phyloP scores from a whole-genome alignment of 176 grass and related monocot species.

The Cenchrus americanus region DNA sequence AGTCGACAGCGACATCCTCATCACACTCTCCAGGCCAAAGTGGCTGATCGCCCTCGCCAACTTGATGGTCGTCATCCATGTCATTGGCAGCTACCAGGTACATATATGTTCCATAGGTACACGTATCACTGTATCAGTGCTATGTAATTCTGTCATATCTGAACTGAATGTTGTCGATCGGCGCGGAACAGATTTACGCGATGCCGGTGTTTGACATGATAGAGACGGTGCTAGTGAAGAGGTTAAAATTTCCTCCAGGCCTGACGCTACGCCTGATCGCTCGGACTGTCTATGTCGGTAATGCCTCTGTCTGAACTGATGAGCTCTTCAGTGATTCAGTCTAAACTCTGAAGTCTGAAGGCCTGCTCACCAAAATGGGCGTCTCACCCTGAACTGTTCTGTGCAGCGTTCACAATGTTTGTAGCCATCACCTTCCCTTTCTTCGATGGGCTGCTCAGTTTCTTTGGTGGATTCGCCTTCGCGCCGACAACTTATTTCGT shows the following conservation, averaged over 20 bases:
- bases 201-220: conserved; percentile 99
- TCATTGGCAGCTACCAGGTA: conserved; percentile 58
- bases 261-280: conserved; percentile 68
- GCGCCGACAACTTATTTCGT: conserved; percentile 92
- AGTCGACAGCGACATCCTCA: conserved; percentile 59
- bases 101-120: conserved; percentile 19
- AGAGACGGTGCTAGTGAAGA: conserved; percentile 87
- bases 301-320: not conserved
- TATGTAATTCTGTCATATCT: conserved; percentile 22
- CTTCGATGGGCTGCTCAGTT: conserved; percentile 73
- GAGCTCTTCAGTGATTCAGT: not conserved
- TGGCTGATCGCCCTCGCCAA: conserved; percentile 93
- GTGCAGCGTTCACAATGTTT: conserved; percentile 93
- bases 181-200: conserved; percentile 64
- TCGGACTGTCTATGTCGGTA: conserved; percentile 79
- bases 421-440: conserved; percentile 84
- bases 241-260: conserved; percentile 61
- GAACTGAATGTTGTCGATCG: not conserved
- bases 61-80: conserved; percentile 94
- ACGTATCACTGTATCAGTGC: conserved; percentile 67
- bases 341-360: not conserved
- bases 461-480: conserved; percentile 89
- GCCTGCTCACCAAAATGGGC: not conserved
- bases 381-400: not conserved
- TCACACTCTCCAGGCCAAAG: conserved; percentile 52